Base-by-base conservation (phyloP, 257 asterid genomes). In the Ocimum tenuiflorum region DNA sequence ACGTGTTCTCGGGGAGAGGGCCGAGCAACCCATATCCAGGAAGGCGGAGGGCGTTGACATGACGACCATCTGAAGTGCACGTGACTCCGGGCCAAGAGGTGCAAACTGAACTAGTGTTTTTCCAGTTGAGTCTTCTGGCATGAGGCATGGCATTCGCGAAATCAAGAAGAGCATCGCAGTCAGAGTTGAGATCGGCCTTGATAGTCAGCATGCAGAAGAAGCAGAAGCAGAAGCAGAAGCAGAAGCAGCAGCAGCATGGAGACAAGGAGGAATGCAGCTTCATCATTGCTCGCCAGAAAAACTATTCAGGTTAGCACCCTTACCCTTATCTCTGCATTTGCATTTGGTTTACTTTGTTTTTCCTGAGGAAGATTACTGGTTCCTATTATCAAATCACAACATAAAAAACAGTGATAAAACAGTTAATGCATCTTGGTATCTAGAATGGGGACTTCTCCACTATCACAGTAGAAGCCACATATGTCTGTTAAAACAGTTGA, bases 121-220 rank as follows among this genome's bases (percentile, higher is more conserved):
- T 72, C 95, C 95, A 86, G 66, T 78, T 80, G 68, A 86, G 84
- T 15, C 57, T 74, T 53, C 85, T 79, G 24, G 68, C 77, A 63
- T 83, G 92, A 12, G 92, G 87, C 18, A 82, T 75, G 2, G 82
- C 67, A 1, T 80, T 60, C 13, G 82, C 87, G 39, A 89, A 89
- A 72, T 85, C 87, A 6, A 85, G 81, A 36, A 89, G 95, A 45
- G 96, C 95, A 56, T 80, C 80, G 71, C 63, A 69, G 74, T 89
- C 96, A 8, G 94, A 80, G 7, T 71, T 79, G 47, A 89, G 83
- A 68, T 89, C 86, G 2, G 83, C 79, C 8, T 49, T 46, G 27
- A 51, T 45, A 7, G 45, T 14, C 73, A 55, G 58, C 50, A 23
- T 3, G 22, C n/a, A n/a, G n/a, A n/a, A 74, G 63, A 17, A 35